These are phyloP conservation scores for Cutaneotrichosporon cutaneum DNA, from an alignment of 1,284 basidiomycete species.

Conservation along the genomic window DNA sequence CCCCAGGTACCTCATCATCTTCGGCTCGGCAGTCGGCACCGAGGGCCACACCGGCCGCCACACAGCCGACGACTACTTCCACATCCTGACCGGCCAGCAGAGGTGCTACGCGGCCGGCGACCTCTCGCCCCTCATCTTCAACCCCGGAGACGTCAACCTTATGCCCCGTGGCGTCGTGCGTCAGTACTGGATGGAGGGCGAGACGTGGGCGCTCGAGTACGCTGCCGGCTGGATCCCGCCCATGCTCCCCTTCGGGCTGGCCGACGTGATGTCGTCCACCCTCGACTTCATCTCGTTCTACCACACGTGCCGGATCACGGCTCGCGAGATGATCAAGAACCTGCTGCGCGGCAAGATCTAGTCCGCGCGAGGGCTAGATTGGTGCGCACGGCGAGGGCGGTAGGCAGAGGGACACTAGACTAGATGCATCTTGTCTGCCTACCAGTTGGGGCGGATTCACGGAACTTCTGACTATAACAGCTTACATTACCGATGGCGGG, in stretches of 20 bases:
- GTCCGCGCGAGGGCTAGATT: not conserved
- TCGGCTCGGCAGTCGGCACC: slow-evolving; percentile 92
- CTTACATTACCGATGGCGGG: no score
- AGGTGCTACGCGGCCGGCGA: slow-evolving; percentile 74
- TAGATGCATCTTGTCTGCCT: not conserved
- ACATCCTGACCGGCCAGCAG: slow-evolving; percentile 89
- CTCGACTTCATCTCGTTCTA: slow-evolving; percentile 82
- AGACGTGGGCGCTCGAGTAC: slow-evolving; percentile 93
- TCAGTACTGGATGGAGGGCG: slow-evolving; percentile 97
- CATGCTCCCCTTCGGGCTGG: slow-evolving; percentile 90
- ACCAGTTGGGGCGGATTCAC: no score
- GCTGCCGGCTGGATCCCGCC: slow-evolving; percentile 88
- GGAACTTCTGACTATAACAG: not conserved
- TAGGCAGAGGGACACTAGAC: not conserved
- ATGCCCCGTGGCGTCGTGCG: slow-evolving; percentile 79
- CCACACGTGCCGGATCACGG: slow-evolving; percentile 75
- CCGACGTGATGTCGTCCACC: slow-evolving; percentile 82
- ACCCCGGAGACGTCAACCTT: slow-evolving; percentile 78
- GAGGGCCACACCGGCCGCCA: slow-evolving; percentile 94
- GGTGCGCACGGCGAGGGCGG: not conserved
- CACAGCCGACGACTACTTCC: slow-evolving; percentile 91
- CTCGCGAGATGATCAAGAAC: slow-evolving; percentile 76
- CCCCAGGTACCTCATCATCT: slow-evolving; percentile 65
- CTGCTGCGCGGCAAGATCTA: slow-evolving; percentile 84
- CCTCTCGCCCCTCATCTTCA: slow-evolving; percentile 56